Evolutionary conservation across 176 grass and related monocot genomes (phyloP).

Genomic region (Hordeum marinum): DNA sequence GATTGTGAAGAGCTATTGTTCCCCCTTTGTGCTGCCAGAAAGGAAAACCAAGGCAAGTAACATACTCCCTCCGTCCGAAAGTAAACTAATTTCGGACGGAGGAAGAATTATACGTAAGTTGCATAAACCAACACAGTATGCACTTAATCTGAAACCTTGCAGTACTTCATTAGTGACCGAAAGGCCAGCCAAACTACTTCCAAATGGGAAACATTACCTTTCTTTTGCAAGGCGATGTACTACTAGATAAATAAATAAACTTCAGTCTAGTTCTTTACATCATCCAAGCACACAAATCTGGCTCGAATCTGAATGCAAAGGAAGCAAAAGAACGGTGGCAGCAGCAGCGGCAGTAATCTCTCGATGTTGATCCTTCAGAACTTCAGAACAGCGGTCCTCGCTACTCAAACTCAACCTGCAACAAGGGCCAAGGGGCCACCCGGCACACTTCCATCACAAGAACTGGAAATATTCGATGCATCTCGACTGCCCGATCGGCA

Average conservation of each 20-base stretch:
- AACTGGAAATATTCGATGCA: slow-evolving; percentile 63
- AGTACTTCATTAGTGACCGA: neutral
- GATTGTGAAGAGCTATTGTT: too few species aligned
- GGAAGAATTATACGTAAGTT: neutral
- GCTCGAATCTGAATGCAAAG: slow-evolving; percentile 23
- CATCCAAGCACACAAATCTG: slow-evolving; percentile 33
- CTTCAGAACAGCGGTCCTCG: neutral
- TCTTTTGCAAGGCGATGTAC: neutral
- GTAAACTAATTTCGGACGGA: too few species aligned
- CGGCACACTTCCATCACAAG: slow-evolving; percentile 32
- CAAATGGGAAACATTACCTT: neutral
- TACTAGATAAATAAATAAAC: slow-evolving; percentile 6
- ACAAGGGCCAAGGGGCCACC: neutral
- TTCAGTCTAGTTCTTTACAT: slow-evolving; percentile 9
- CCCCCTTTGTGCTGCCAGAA: too few species aligned
- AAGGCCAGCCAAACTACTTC: neutral
- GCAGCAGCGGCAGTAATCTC: neutral
- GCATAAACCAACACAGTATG: neutral
- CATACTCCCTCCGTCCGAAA: too few species aligned
- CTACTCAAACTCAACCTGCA: neutral
- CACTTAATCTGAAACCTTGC: neutral
- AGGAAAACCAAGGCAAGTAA: too few species aligned
- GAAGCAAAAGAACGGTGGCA: neutral
- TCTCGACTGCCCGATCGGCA: slow-evolving; percentile 45
- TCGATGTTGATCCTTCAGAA: neutral